Evolutionary conservation across 164 flowering plant genomes (phyloP).

Genomic region (Annona squamosa): DNA sequence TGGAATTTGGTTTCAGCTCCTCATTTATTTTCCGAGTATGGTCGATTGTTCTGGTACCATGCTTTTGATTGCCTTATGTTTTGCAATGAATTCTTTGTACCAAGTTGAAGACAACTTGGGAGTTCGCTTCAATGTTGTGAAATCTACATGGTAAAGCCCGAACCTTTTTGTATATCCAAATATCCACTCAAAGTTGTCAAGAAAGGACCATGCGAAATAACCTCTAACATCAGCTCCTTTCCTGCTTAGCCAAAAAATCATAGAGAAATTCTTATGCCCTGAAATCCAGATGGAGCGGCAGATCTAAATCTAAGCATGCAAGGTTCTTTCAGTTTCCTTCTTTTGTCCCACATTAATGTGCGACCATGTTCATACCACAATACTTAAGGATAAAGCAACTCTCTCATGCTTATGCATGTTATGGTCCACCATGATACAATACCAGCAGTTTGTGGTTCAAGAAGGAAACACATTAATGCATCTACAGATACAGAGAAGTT

Average conservation of each 20-base stretch:
- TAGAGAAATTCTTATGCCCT: neutral
- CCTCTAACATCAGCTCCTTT: conserved; percentile 13
- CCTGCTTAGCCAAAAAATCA: conserved; percentile 4
- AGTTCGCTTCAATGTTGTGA: conserved; percentile 22
- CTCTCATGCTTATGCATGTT: neutral
- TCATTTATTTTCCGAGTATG: neutral
- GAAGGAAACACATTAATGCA: neutral
- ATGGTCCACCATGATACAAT: neutral
- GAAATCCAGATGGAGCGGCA: neutral
- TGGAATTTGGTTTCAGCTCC: neutral
- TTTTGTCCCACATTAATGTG: neutral
- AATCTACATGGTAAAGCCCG: conserved; percentile 36
- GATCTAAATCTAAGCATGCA: neutral
- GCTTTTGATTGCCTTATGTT: conserved; percentile 1
- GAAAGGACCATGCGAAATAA: conserved; percentile 32
- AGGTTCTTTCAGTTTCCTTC: too few relatives aligned
- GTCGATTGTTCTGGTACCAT: neutral
- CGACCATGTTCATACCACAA: neutral
- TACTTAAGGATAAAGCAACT: neutral
- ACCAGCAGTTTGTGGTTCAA: neutral
- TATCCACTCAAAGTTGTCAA: conserved; percentile 43
- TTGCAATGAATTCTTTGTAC: conserved; percentile 21
- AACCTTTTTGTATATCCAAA: conserved; percentile 23
- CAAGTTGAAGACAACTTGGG: conserved; percentile 43
- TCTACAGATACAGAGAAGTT: neutral